Base-by-base conservation (phyloP, 2,329 filamentous ascomycete species). In the Claviceps purpurea region DNA sequence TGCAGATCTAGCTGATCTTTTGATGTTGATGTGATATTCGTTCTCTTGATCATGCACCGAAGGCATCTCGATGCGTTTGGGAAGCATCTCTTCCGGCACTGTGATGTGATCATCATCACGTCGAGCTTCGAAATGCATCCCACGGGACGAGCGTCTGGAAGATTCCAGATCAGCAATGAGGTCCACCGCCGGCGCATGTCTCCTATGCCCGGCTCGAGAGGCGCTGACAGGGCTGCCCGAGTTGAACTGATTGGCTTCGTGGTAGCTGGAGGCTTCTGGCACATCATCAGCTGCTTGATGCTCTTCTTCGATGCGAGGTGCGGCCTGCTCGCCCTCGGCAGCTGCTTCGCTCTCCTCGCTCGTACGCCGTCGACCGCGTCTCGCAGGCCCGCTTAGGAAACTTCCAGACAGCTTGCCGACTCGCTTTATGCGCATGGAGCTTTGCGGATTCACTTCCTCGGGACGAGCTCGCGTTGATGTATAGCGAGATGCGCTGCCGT, bases 11-110 rank as follows among this genome's bases (percentile, higher is more conserved):
- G 82, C 85, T 42, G 75, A 60, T 68, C 68, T 77, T 63, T 78
- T 84, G 66, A 87, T 84, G 0, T 80, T 84, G 26, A 84, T 78
- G 3, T 83, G 83, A 3, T 79, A 76, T 55, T 93, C 81, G 63
- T 96, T 96, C 65, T 96, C 90, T 64, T 95, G 89, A 60, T 95
- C 88, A 55, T 84, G 76, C 3, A 71, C 69, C 1, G 83, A 78
- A 18, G 84, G 80, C 47, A 87, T 64, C 49, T 78, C 73, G 8
- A 76, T 68, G 18, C 78, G 76, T 39, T 57, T 52, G 38, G 53
- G 56, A 5, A 57, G 45, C 44, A 57, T 53, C 6, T 50, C 52
- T 42, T 52, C 56, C 14, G 56, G 56, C 20, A 55, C 54, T 1
- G 51, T 55, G 8, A 57, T 52, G 40, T 56, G 54, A 2, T 57